Percentiles rank a stretch among this genome's conserved stretches.
Conservation (phyloP, 2,329 filamentous ascomycete species). For the Sporothrix dimorphospora region DNA sequence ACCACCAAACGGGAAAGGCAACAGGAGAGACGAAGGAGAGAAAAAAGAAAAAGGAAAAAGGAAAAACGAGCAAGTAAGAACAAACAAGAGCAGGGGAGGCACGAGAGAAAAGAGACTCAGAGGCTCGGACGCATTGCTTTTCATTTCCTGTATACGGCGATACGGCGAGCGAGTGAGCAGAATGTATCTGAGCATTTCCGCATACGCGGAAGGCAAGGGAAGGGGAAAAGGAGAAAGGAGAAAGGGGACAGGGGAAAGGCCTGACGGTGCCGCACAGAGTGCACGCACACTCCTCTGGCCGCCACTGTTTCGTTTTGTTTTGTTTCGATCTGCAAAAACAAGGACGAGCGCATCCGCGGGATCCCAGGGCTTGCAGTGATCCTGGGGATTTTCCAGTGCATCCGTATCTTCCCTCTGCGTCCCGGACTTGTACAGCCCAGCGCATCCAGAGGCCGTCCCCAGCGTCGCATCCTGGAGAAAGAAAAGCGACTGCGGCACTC, state of each 20-base stretch:
- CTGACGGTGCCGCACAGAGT: background rate
- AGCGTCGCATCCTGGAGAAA: background rate
- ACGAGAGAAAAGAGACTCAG: background rate
- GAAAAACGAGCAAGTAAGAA: background rate
- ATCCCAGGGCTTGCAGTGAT: background rate
- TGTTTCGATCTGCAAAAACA: slow-evolving; percentile 14
- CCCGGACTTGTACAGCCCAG: no score
- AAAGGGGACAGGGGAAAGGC: no score
- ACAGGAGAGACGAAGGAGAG: background rate
- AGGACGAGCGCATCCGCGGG: slow-evolving; percentile 2
- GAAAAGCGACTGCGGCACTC: no score
- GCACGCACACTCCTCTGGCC: background rate
- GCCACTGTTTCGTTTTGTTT: slow-evolving; percentile 7
- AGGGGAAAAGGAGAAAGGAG: background rate
- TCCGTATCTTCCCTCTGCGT: no score
- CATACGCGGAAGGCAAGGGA: background rate
- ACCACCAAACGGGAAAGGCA: background rate
- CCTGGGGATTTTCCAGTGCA: background rate
- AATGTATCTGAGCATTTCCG: background rate
- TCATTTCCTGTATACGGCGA: background rate
- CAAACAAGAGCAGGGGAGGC: background rate
- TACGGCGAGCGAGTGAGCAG: background rate
- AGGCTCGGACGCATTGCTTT: no score
- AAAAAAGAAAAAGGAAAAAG: background rate
- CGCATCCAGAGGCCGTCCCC: background rate